phyloP scores from a whole-genome alignment of 2,329 filamentous ascomycete species.

The Fusarium hainanense region DNA sequence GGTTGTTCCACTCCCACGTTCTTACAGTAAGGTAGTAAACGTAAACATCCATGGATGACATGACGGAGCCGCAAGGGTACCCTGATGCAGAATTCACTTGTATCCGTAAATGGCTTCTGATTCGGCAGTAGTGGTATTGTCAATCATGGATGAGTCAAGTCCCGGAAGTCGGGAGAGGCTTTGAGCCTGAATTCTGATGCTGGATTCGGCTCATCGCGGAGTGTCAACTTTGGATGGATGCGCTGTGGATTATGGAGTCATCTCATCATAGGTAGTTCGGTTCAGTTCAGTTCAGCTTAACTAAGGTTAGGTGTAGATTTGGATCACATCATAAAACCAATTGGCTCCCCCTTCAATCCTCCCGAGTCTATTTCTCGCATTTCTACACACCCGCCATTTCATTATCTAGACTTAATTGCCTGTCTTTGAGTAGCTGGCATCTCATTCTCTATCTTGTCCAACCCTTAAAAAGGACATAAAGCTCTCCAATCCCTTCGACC shows the following conservation, averaged over 20 bases:
- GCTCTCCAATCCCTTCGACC: constrained; percentile 19
- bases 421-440: constrained; percentile 17
- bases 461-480: constrained; percentile 4
- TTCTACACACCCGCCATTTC: neutral
- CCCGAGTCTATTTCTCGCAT: neutral
- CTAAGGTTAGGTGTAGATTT: constrained; percentile 7
- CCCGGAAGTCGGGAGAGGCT: constrained; percentile 42
- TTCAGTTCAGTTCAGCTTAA: constrained; percentile 14
- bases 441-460: neutral
- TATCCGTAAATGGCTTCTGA: constrained; percentile 20
- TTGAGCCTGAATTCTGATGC: constrained; percentile 32
- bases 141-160: constrained; percentile 39
- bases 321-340: constrained; percentile 37
- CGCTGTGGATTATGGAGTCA: constrained; percentile 23
- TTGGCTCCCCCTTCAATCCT: constrained; percentile 11
- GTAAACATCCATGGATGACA: neutral
- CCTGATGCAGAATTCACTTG: constrained; percentile 16
- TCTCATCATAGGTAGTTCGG: constrained; percentile 36
- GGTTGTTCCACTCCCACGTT: constrained; percentile 22
- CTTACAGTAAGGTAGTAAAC: constrained; percentile 8
- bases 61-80: constrained; percentile 36
- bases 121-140: constrained; percentile 31
- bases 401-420: neutral
- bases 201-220: constrained; percentile 44
- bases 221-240: constrained; percentile 21